Percentiles rank a stretch among this genome's conserved stretches.
These are phyloP conservation scores for Mycosphaerelloides madeirae DNA, from an alignment of 2,329 filamentous ascomycete genomes.

Conservation along the genomic window DNA sequence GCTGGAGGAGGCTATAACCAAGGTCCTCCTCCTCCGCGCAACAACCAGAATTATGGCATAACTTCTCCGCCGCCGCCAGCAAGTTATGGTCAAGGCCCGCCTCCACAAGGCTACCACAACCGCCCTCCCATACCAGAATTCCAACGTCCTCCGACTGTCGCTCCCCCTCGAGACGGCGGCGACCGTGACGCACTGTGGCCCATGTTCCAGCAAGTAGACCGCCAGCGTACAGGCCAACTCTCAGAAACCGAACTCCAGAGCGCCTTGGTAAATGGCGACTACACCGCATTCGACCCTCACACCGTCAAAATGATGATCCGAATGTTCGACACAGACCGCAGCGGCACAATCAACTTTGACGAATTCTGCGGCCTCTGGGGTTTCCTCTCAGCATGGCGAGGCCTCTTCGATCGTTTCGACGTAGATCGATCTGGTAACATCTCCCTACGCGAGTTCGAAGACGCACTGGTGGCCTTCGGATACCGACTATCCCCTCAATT, in stretches of 20 bases:
- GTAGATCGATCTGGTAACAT: constrained; percentile 73
- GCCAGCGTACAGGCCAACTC: constrained; percentile 73
- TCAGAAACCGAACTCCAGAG: constrained; percentile 81
- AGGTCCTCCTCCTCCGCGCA: constrained; percentile 16
- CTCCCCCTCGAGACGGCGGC: constrained; percentile 51
- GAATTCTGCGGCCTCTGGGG: constrained; percentile 97
- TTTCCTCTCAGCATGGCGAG: constrained; percentile 89
- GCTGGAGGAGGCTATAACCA: constrained; percentile 10
- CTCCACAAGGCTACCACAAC: constrained; percentile 58
- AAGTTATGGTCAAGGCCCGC: constrained; percentile 51
- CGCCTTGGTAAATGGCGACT: constrained; percentile 94
- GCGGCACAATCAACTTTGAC: constrained; percentile 84
- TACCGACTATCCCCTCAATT: constrained; percentile 84
- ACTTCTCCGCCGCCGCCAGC: constrained; percentile 41
- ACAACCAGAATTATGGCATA: constrained; percentile 17
- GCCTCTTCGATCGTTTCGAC: constrained; percentile 93
- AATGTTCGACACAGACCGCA: constrained; percentile 95
- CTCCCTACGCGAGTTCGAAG: constrained; percentile 77
- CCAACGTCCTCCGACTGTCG: constrained; percentile 45
- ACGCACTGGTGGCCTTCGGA: constrained; percentile 84
- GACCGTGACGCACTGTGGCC: constrained; percentile 71
- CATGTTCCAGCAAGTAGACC: constrained; percentile 87
- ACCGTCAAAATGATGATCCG: constrained; percentile 99
- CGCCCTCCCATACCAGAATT: constrained; percentile 51
- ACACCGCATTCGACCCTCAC: constrained; percentile 85